Conservation (phyloP, 2,329 filamentous ascomycete species). For the Beauveria scarabaeidicola region DNA sequence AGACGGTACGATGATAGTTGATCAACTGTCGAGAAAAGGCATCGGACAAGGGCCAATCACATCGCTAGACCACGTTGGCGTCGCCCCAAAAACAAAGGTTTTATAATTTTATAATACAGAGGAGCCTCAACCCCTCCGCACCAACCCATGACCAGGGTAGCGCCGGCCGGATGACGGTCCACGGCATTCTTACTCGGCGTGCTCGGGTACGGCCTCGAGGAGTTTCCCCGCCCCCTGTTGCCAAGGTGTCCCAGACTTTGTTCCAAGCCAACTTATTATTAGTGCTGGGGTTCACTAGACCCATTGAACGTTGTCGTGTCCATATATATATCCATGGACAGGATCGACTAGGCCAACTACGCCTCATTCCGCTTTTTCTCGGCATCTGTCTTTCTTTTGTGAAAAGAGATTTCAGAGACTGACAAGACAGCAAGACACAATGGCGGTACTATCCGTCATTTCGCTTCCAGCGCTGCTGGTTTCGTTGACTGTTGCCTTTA, state of each 20-base stretch:
- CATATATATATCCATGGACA: not conserved
- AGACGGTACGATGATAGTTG: not conserved
- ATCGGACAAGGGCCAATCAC: not conserved
- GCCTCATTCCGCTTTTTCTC: not conserved
- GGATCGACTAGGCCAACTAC: not conserved
- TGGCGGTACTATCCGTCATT: conserved; percentile 4
- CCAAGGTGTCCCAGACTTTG: not conserved
- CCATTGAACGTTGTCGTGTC: no score
- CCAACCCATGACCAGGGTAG: no score
- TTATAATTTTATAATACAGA: no score
- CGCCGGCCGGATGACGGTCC: not conserved
- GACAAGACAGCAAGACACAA: not conserved
- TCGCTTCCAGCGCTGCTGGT: conserved; percentile 5
- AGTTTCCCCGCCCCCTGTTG: conserved; percentile 4
- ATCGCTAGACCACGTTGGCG: no score
- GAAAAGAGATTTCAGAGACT: not conserved
- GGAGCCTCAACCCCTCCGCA: not conserved
- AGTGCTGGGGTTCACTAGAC: no score
- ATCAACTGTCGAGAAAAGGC: not conserved
- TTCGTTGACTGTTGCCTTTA: not conserved
- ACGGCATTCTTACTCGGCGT: not conserved
- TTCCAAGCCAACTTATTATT: not conserved
- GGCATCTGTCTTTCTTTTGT: not conserved
- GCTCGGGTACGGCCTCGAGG: not conserved
- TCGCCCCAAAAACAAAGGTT: not conserved